Base-by-base conservation (phyloP, 192 early-diverging fungal species). In the Lobosporangium transversale region DNA sequence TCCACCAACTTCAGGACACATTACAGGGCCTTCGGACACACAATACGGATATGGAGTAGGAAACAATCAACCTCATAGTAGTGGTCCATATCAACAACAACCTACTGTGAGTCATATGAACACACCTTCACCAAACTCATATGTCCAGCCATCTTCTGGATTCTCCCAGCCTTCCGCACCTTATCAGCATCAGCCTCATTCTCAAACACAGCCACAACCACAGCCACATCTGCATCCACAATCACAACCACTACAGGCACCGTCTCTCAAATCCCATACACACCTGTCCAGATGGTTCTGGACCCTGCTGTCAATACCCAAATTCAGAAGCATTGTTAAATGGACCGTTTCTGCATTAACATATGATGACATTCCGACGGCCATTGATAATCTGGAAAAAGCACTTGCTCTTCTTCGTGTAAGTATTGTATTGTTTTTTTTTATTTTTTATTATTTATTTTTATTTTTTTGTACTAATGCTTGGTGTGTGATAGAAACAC, bases 301-400 rank as follows among this genome's bases (percentile, higher is more conserved):
- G 88, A 87, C 40, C 81, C 89, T 15, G 48, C 61, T 1, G 85
- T 85, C 15, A 82, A 89, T 7, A 83, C 87, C 14, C 65, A 75
- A 2, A 95, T 95, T 1, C 93, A 95, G 55, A 99, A 99, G 80
- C 84, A 89, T 44, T 87, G 94, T 12, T n/a, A 91, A 93, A 58
- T 98, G 91, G 85, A 97, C 96, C 3, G 92, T 95, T 67, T 96
- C 94, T 66, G 93, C 97, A 4, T 66, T 99, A 18, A 91, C 97
- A 58, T 99, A 97, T 65, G 96, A 97, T 61, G 97, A 99, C 80
- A 86, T 98, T 17, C 74, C 84, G 4, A 94, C 92, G 0, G 95
- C 97, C 6, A 83, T 95, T n/a, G 81, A 86, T 7, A 89, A 94
- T 60, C 66, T 95, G 45, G 79, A 86, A 40, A 87, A 89, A 53